Base-by-base conservation (phyloP, 2,329 filamentous ascomycete genomes). In the Fusarium succisae region DNA sequence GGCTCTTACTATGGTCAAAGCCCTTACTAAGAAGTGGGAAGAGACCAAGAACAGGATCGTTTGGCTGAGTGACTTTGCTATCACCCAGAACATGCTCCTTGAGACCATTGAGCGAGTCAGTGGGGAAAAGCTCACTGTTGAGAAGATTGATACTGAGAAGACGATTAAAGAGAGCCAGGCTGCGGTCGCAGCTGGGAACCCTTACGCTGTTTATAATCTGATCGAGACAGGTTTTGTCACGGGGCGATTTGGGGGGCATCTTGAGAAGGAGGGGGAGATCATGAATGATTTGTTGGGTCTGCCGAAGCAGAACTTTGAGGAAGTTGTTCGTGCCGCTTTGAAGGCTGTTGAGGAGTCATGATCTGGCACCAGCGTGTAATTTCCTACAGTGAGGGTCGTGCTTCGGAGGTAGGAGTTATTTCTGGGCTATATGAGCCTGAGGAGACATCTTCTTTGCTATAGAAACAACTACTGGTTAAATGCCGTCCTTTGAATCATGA, bases 201-300 rank as follows among this genome's bases (percentile, higher is more conserved):
- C 26, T n/a, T 59, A 67, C 12, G 50, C 64, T 4, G 7, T 39
- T 1, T 67, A 66, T 11, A 2, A 39, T 20, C 10, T 67, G 8
- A 67, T 67, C 3, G 64, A 67, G 10, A 66, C 64, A 3, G 64
- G 64, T 1, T 67, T 67, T 13, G 62, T 67, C 1, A 66, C 62
- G 5, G 64, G 64, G 1, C 43, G 32, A 1, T 67, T 59, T 24
- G 64, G 64, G 3, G 26, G 62, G 0, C 64, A 67, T 26, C 17
- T 67, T n/a, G 64, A 67, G 13, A 66, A 66, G 44, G 64, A 67
- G 4, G 64, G 64, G 1, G 8, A 39, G 7, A 45, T 66, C 5
- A 59, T 66, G 64, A 67, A 67, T 9, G 32, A 17, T 0, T 5
- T 30, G 1, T 17, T 67, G 18, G 51, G 32, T 8, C 12, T 67